Percentiles rank a stretch among this genome's conserved stretches.
These are phyloP conservation scores for Fennellomyces sp. DNA, from an alignment of 371 early-diverging fungal species.

Conservation along the genomic window DNA sequence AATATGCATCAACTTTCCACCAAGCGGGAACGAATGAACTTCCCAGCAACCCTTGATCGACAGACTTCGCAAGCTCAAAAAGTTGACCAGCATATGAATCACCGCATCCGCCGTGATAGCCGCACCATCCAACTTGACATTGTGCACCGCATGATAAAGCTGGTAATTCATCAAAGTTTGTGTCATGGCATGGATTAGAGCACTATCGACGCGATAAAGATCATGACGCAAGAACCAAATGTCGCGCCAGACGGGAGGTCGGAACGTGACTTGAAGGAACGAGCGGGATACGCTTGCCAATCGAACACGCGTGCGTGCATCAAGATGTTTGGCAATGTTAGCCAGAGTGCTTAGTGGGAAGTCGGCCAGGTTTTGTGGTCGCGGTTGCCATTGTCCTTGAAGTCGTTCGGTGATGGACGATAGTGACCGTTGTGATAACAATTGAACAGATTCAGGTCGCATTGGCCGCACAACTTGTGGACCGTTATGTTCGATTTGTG, in stretches of 20 bases:
- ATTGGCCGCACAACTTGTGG: conserved; percentile 21
- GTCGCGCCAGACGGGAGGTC: conserved; percentile 21
- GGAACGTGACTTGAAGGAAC: conserved; percentile 14
- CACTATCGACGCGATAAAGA: conserved; percentile 12
- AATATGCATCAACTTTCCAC: conserved; percentile 13
- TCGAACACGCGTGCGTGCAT: conserved; percentile 24
- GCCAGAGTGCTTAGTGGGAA: conserved; percentile 4
- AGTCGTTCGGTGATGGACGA: conserved; percentile 24
- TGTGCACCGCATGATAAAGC: conserved; percentile 8
- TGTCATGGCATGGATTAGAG: conserved; percentile 10
- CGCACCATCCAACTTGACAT: conserved; percentile 10
- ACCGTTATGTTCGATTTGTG: conserved; percentile 10
- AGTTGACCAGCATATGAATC: conserved; percentile 10
- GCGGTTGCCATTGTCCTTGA: conserved; percentile 19
- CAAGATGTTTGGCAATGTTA: conserved; percentile 14
- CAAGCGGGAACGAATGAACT: conserved; percentile 19
- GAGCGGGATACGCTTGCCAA: conserved; percentile 10
- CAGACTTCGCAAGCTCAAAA: conserved; percentile 7
- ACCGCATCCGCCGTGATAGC: conserved; percentile 11
- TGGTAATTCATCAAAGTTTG: conserved; percentile 11
- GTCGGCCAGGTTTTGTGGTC: conserved; percentile 3
- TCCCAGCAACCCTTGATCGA: conserved; percentile 22
- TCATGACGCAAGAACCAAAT: conserved; percentile 17
- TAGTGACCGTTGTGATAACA: conserved; percentile 25
- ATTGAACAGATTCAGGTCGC: conserved; percentile 20